These are phyloP conservation scores for Dovyalis caffra DNA, from an alignment of 345 rosid genomes.

Conservation along the genomic window DNA sequence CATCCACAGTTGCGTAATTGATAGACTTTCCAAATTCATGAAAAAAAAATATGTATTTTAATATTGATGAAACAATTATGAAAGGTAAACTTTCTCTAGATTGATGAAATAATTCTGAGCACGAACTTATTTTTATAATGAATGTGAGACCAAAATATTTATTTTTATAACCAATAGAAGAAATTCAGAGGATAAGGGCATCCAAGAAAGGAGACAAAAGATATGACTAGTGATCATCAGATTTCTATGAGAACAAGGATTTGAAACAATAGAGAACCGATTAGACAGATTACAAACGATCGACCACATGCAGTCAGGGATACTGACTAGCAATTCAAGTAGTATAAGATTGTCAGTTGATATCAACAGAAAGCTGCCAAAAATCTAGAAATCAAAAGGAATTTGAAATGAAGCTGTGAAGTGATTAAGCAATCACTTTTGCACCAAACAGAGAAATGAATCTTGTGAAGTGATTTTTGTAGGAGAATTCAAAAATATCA, in stretches of 20 bases:
- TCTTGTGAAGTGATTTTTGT: background rate
- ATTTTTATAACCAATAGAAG: background rate
- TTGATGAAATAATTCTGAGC: background rate
- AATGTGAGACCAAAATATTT: background rate
- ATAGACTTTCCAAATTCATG: background rate
- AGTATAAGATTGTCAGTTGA: background rate
- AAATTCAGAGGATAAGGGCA: slow-evolving; percentile 6
- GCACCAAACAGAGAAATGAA: background rate
- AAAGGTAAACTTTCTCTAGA: background rate
- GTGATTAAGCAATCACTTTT: background rate
- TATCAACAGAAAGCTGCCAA: background rate
- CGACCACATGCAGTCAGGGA: background rate
- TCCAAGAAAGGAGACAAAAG: background rate
- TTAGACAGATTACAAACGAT: background rate
- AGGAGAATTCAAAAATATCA: background rate
- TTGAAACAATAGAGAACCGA: background rate
- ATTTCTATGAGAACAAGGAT: background rate
- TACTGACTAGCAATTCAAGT: background rate
- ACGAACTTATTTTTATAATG: background rate
- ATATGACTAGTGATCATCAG: background rate
- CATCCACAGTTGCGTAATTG: background rate
- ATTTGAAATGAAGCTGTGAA: background rate
- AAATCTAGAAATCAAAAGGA: background rate
- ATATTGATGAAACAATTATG: background rate
- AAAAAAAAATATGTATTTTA: too few species aligned